Base-by-base conservation (phyloP, 768 basidiomycete genomes). In the Mycena belliarum region DNA sequence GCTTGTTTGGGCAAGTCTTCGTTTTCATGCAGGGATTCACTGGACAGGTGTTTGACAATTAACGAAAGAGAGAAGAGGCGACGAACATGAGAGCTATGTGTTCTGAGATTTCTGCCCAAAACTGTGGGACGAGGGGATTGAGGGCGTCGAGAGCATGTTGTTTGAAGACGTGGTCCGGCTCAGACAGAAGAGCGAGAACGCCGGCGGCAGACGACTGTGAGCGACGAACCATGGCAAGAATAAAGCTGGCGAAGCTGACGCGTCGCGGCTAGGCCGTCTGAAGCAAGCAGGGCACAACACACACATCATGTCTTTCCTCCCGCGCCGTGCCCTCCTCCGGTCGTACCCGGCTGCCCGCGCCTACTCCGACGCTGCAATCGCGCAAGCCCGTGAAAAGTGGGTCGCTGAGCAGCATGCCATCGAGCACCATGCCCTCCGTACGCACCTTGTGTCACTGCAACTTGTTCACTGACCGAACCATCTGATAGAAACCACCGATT, bases 101-200 rank as follows among this genome's bases (percentile, higher is more conserved):
- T 73, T 99, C 97, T 65, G 93, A 95, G 68, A 98, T 96, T 80
- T 99, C 97, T 45, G 96, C 89, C 97, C 97, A 99, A 74, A 98
- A 98, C 66, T 91, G 88, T 37, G 95, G 86, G 8, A 98, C 93
- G 43, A 98, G 83, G 16, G 83, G 76, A 67, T 86, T 89, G 51
- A 99, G 81, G 43, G 88, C 82, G 48, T 84, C 84, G 65, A 99
- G 85, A 23, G 97, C 97, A 79, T 97, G 91, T 66, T 92, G 86
- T 69, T 95, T 93, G 71, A 98, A 88, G 40, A 89, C 76, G 25
- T 86, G 80, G 63, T 95, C 91, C 52, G 89, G 90, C 73, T 99
- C 97, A 38, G 87, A 84, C 16, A 99, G 85, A 32, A 99, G 81
- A 25, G 94, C 93, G 64, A 99, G 87, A 26, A 94, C 89, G 63